Evolutionary conservation across 371 early-diverging fungal species (phyloP), one percentile per base, ranked within the genome.

Genomic region (Rhizopus sp.): DNA sequence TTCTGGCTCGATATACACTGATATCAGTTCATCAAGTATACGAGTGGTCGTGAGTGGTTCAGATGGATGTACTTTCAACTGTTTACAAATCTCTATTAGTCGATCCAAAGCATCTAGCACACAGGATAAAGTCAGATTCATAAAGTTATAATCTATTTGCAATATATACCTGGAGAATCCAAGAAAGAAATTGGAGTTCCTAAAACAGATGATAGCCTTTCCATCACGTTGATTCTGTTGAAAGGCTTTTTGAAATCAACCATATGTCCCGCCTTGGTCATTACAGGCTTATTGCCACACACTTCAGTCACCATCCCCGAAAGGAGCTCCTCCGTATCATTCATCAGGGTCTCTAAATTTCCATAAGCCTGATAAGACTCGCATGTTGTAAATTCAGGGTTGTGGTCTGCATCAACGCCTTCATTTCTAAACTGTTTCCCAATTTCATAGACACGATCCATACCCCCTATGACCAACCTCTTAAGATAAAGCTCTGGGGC

Each of bases 381-480:
- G 66, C 93, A 93, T 0, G 96, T 93, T 4, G 99, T 97, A 72
- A 99, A 99, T 71, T 99, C 99, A 15, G 99, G 99, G 63, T 97
- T 98, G 62, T 99, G 99, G 37, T 93, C 93, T 9, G 90, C 83
- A 77, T 99, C 99, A 38, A 99, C 90, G 5, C 97, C 97, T 75
- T 99, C 99, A 67, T 99, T 99, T 53, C 99, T 88, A 69, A 98
- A 99, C 70, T 93, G 92, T 69, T 92, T 93, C 38, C 99, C 99
- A 46, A 99, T 85, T 74, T 99, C 99, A 71, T 89, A 99, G 2
- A 99, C 97, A 15, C 92, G 81, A 46, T 96, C 93, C 10, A 96
- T 62, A 8, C 99, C 99, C 39, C 99, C 99, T 57, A 99, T 86
- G 9, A 98, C 93, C 51, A 99, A 81, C 80, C 91, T 89, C 81